Evolutionary conservation across 1,284 basidiomycete genomes (phyloP), one percentile per base, ranked within the genome.

Genomic region (Ceratorhiza oryzae-sativae): DNA sequence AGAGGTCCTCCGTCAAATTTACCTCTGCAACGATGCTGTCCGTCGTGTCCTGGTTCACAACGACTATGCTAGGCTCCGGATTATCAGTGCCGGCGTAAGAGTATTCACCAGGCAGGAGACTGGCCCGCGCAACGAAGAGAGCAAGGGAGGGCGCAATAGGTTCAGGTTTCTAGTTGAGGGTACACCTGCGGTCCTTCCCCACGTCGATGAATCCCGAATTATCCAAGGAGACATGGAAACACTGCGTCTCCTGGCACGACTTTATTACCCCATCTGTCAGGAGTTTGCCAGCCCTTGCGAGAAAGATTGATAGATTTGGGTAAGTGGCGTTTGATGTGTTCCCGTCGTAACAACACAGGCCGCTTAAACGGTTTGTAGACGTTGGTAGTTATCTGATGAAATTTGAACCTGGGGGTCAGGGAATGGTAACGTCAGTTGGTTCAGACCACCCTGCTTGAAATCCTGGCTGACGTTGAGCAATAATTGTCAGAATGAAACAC

Each of bases 1-100:
- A 42, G 89, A 92, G 32, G 82, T 84, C 18, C 85, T 91, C 25
- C 90, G 96, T 49, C 92, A 93, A 6, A 85, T 98, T 62, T 98
- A 98, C 84, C 85, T 98, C 75, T 91, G 92, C 68, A 97, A 97
- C 77, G 87, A 90, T 77, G 83, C 92, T 74, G 91, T 96, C 77
- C 93, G 91, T 80, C 82, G 85, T 18, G 85, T 99, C 74, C 86
- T 98, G 73, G 79, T 85, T 59, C 85, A 90, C 79, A 98, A 98
- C 79, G 90, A 95, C 80, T 96, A 91, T 79, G 87, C 88, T 46
- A 88, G 90, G 30, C 85, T 98, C 71, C 90, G 97, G 1, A 87
- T 99, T 72, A 90, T 97, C 77, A 90, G 92, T 39, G 92, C 93
- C 49, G 97, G 97, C 36, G 94, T 96, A 71, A 97, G 97, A 80